phyloP scores from a whole-genome alignment of 1,284 basidiomycete genomes.

The Earliella scabrosa region DNA sequence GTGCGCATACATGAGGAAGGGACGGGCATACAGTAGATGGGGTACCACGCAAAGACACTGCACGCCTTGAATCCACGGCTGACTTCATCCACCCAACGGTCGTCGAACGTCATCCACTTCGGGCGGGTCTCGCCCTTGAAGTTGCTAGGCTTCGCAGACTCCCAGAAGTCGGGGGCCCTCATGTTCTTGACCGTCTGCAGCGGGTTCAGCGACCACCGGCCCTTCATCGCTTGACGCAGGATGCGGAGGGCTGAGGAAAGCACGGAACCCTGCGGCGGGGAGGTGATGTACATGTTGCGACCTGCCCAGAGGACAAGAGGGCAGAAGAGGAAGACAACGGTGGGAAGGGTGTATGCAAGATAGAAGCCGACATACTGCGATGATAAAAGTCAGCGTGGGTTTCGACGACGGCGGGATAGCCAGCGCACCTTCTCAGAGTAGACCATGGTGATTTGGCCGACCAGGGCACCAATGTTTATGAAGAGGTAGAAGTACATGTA shows the following conservation, averaged over 20 bases:
- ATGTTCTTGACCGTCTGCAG: slow-evolving; percentile 50
- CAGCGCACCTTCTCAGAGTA: slow-evolving; percentile 68
- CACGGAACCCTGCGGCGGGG: slow-evolving; percentile 82
- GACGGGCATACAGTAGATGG: slow-evolving; percentile 62
- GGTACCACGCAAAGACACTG: slow-evolving; percentile 80
- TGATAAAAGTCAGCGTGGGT: not conserved
- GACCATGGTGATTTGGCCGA: slow-evolving; percentile 73
- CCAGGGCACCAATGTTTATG: slow-evolving; percentile 78
- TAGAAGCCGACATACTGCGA: slow-evolving; percentile 71
- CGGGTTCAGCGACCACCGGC: slow-evolving; percentile 66
- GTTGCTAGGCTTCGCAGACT: slow-evolving; percentile 72
- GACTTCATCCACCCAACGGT: slow-evolving; percentile 85
- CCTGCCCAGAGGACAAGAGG: slow-evolving; percentile 75
- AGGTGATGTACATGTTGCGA: slow-evolving; percentile 65
- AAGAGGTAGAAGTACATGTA: slow-evolving; percentile 86
- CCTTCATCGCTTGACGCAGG: slow-evolving; percentile 53
- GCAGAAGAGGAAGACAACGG: slow-evolving; percentile 66
- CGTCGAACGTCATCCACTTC: slow-evolving; percentile 76
- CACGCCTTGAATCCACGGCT: slow-evolving; percentile 85
- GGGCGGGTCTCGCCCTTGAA: slow-evolving; percentile 48
- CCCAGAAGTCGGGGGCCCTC: slow-evolving; percentile 77
- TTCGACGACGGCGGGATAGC: not conserved
- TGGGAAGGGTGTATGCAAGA: slow-evolving; percentile 73
- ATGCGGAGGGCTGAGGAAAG: slow-evolving; percentile 56
- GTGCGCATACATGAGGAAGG: not conserved